Evolutionary conservation across 208 protist genomes (phyloP), one percentile per base, ranked within the genome.

Genomic region (Acanthamoeba sp.): DNA sequence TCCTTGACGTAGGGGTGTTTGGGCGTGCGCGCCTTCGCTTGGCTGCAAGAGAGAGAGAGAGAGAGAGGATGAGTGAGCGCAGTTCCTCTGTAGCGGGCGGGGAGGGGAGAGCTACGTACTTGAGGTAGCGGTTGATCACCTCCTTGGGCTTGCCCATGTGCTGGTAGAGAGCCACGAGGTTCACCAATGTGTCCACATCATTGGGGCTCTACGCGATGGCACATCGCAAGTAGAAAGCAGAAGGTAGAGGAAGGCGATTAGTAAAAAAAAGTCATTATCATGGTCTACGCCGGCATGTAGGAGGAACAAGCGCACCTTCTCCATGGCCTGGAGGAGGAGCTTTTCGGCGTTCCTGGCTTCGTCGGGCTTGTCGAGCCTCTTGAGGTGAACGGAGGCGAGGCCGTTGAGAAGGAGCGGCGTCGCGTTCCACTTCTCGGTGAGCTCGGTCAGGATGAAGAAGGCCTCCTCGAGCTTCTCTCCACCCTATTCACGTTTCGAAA

Each of bases 401-500:
- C 95, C 94, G 91, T 96, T 96, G 29, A 96, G 95, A 45, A 96
- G 82, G 14, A 96, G 16, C 24, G 95, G 88, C 5, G 95, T 95
- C 42, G 93, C 32, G 50, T 84, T 93, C 85, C 95, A 96, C 94
- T 95, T 95, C 48, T 96, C 95, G 7, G 91, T 52, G n/a, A 96
- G 94, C 64, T 96, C 95, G 18, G 91, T 64, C 55, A 95, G 93
- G 57, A 95, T 96, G 71, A 91, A 95, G 73, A 95, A 96, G 12
- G 94, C 95, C 45, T 96, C 94, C 55, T 96, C 73, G 32, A 95
- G 52, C 84, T 96, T 96, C 40, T 95, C 95, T 40, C 95, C 95
- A 12, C 95, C 95, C 62, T 95, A 32, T 42, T n/a, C 6, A 84
- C 6, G n/a, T n/a, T n/a, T n/a, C n/a, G n/a, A n/a, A n/a, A n/a